These are phyloP conservation scores for Hortaea werneckii DNA, from an alignment of 2,329 filamentous ascomycete genomes.

Conservation along the genomic window DNA sequence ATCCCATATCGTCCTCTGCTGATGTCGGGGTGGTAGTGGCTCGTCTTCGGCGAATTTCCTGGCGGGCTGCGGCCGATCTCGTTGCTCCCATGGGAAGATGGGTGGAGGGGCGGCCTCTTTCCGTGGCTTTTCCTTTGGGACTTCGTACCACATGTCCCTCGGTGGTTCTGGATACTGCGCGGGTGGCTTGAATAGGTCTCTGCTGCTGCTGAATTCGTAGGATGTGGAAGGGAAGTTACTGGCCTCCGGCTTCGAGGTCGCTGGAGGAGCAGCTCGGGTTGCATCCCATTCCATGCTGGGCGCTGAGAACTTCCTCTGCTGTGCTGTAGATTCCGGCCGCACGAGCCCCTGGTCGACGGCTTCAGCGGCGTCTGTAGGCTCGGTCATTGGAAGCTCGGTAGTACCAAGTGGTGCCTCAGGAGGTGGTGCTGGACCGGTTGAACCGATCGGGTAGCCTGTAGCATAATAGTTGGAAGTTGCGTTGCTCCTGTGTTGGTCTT, in stretches of 20 bases:
- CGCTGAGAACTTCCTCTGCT: slow-evolving; percentile 46
- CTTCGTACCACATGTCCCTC: slow-evolving; percentile 77
- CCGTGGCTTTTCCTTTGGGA: slow-evolving; percentile 51
- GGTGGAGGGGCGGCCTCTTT: slow-evolving; percentile 49
- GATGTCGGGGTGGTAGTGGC: slow-evolving; percentile 10
- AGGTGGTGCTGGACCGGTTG: slow-evolving; percentile 3
- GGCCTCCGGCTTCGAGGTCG: slow-evolving; percentile 70
- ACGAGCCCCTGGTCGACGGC: slow-evolving; percentile 33
- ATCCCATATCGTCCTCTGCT: slow-evolving; percentile 10
- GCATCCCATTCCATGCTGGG: slow-evolving; percentile 54
- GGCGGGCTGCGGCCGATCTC: slow-evolving; percentile 51
- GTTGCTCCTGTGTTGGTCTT: slow-evolving; percentile 5
- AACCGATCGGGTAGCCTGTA: slow-evolving; percentile 6
- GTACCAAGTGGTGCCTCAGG: slow-evolving; percentile 27
- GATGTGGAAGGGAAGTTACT: slow-evolving; percentile 66
- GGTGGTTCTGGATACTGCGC: slow-evolving; percentile 71
- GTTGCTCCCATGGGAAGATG: slow-evolving; percentile 85
- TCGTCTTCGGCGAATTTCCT: slow-evolving; percentile 56
- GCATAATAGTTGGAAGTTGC: slow-evolving; percentile 14
- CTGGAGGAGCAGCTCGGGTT: slow-evolving; percentile 47
- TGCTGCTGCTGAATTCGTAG: slow-evolving; percentile 76
- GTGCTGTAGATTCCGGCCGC: slow-evolving; percentile 34
- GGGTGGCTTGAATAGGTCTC: slow-evolving; percentile 66
- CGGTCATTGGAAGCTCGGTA: slow-evolving; percentile 32
- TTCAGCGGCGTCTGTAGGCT: slow-evolving; percentile 33